phyloP scores from a whole-genome alignment of 805 yeast species.

The Sugiyamaella chiloensis region DNA sequence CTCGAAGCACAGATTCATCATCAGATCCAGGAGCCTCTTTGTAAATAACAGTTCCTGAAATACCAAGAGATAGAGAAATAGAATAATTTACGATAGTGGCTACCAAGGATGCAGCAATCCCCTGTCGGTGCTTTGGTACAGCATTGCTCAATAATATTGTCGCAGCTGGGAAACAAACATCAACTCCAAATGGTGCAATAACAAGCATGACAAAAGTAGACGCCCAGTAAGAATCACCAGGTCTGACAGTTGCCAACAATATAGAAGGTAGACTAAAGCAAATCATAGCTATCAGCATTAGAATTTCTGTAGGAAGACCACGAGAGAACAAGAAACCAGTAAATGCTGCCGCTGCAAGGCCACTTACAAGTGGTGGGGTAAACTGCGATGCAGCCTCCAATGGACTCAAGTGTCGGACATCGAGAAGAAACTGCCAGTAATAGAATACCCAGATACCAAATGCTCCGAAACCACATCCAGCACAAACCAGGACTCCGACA shows the following conservation, averaged over 20 bases:
- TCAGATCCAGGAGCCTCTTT: constrained; percentile 27
- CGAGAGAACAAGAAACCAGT: not conserved
- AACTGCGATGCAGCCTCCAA: constrained; percentile 46
- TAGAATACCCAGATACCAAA: constrained; percentile 75
- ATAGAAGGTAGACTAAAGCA: not conserved
- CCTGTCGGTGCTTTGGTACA: constrained; percentile 64
- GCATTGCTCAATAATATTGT: constrained; percentile 58
- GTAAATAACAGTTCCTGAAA: constrained; percentile 62
- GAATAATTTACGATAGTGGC: constrained; percentile 70
- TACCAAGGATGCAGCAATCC: constrained; percentile 73
- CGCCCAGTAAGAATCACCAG: constrained; percentile 56
- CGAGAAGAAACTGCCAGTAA: constrained; percentile 50
- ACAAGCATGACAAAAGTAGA: constrained; percentile 54
- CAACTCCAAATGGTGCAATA: constrained; percentile 70
- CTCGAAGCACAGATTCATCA: constrained; percentile 35
- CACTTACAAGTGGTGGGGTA: constrained; percentile 36
- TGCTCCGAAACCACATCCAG: constrained; percentile 71
- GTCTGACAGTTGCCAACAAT: constrained; percentile 47
- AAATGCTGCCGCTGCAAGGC: not conserved
- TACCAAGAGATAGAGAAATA: constrained; percentile 62
- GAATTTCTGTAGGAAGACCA: not conserved
- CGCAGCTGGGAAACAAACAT: constrained; percentile 71
- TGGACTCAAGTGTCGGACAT: constrained; percentile 48
- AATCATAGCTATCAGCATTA: not conserved
- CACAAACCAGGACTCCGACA: constrained; percentile 47